These are phyloP conservation scores for Pichia rugopelliculosa DNA, from an alignment of 805 yeast genomes.

Conservation along the genomic window DNA sequence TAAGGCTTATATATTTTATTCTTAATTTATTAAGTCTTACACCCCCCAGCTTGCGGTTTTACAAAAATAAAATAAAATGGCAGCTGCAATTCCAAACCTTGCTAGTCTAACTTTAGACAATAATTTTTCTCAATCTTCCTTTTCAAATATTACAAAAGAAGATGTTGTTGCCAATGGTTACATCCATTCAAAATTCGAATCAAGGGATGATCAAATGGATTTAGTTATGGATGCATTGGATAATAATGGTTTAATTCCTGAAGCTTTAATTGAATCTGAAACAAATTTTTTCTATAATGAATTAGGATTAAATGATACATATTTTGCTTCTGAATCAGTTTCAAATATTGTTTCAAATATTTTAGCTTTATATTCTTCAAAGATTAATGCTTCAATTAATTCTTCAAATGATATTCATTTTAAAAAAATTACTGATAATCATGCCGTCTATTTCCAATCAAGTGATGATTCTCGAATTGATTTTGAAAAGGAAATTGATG, in stretches of 20 bases:
- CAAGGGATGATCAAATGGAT: conserved; percentile 74
- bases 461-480: conserved; percentile 31
- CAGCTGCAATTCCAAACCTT: conserved; percentile 9
- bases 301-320: conserved; percentile 87
- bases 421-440: conserved; percentile 72
- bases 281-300: conserved; percentile 82
- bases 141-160: conserved; percentile 25
- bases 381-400: conserved; percentile 73
- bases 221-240: conserved; percentile 77
- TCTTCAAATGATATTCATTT: conserved; percentile 53
- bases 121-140: conserved; percentile 30
- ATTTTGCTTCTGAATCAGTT: conserved; percentile 80
- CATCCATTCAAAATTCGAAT: conserved; percentile 66
- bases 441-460: conserved; percentile 87
- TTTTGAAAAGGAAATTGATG: conserved; percentile 76
- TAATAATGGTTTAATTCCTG: conserved; percentile 84
- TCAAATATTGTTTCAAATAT: conserved; percentile 77
- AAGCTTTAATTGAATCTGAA: conserved; percentile 74
- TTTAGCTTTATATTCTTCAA: conserved; percentile 85
- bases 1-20: too few species aligned
- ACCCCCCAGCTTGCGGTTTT: too few species aligned
- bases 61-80: too few species aligned
- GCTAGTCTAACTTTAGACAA: conserved; percentile 27
- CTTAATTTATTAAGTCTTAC: too few species aligned
- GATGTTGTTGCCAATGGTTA: conserved; percentile 46